Evolutionary conservation across 2,329 filamentous ascomycete genomes (phyloP).

Genomic region (Aspergillus awamori): DNA sequence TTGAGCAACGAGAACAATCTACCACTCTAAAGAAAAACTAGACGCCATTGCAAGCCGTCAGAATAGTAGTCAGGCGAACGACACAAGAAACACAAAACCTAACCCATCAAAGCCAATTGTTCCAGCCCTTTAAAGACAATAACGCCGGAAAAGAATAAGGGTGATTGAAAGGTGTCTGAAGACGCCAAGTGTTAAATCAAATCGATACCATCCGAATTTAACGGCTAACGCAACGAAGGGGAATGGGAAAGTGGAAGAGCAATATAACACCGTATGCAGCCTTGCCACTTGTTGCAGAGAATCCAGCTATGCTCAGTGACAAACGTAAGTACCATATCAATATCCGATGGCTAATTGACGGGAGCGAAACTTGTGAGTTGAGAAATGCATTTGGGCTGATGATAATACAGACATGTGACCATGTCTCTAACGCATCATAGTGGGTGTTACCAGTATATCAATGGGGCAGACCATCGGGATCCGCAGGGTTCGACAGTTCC

Average conservation of each 20-base stretch:
- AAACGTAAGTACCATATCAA: background rate
- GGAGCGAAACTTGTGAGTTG: background rate
- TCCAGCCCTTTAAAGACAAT: background rate
- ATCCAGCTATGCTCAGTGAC: slow-evolving; percentile 15
- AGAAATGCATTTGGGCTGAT: background rate
- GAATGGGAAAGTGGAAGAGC: background rate
- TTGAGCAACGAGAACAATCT: background rate
- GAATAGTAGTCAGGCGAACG: background rate
- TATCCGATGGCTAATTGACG: background rate
- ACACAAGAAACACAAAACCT: background rate
- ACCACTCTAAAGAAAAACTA: background rate
- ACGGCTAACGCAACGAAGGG: background rate
- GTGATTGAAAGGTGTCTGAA: background rate
- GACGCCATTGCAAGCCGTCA: background rate
- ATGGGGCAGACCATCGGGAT: background rate
- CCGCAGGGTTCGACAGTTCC: background rate
- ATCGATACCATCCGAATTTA: background rate
- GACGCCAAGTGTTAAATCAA: background rate
- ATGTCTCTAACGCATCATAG: slow-evolving; percentile 17
- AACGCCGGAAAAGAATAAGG: background rate
- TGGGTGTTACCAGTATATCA: background rate
- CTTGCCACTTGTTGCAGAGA: slow-evolving; percentile 6
- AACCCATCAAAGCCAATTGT: background rate
- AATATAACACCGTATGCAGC: background rate
- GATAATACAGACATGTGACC: background rate